These are phyloP conservation scores for Bjerkandera adusta DNA, from an alignment of 1,284 basidiomycete genomes.

Conservation along the genomic window DNA sequence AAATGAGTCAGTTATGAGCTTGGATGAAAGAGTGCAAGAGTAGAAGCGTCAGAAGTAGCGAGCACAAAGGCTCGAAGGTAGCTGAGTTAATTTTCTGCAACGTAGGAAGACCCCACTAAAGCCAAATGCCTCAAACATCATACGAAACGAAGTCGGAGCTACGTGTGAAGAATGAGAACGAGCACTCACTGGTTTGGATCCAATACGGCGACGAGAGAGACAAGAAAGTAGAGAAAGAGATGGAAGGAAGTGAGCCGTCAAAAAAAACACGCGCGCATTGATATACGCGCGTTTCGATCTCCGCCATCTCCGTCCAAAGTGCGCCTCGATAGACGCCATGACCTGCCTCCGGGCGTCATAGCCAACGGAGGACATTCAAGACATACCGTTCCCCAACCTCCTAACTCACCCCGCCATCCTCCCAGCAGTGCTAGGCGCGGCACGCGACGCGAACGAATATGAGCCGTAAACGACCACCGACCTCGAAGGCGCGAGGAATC, in stretches of 20 bases:
- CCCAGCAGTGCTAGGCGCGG: no score
- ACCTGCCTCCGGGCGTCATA: no score
- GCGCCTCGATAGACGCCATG: no score
- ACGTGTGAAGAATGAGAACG: not conserved
- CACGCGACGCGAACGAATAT: constrained; percentile 12
- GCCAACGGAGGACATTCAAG: no score
- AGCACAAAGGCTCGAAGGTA: constrained; percentile 49
- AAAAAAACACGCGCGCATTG: not conserved
- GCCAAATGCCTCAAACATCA: constrained; percentile 94
- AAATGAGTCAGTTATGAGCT: not conserved
- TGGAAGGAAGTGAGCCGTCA: no score
- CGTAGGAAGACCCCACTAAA: constrained; percentile 64
- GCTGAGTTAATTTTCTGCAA: constrained; percentile 62
- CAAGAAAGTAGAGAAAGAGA: not conserved
- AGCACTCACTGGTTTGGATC: not conserved
- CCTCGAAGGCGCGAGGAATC: constrained; percentile 56
- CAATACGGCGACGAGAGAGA: no score
- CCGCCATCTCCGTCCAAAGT: no score
- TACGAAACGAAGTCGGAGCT: constrained; percentile 24
- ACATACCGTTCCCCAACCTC: no score
- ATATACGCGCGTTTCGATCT: not conserved
- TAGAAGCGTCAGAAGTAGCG: constrained; percentile 34
- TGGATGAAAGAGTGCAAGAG: not conserved
- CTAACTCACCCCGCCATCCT: no score
- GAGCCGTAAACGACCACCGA: constrained; percentile 44